Evolutionary conservation across 2,329 filamentous ascomycete genomes (phyloP), one percentile per base, ranked within the genome.

Genomic region (Pyrenophora graminea): DNA sequence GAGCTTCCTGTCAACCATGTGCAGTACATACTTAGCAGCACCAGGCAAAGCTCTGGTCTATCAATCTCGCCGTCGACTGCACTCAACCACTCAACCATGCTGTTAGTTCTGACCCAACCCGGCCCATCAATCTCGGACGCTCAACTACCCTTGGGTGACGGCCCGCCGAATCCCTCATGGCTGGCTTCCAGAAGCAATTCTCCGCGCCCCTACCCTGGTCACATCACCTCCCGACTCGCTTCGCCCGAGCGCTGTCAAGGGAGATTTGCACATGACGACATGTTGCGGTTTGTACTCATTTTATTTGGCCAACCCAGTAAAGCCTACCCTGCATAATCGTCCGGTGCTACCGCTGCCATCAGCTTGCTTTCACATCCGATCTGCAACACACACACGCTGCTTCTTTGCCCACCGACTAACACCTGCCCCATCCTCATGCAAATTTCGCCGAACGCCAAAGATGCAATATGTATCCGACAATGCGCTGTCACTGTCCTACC

Each of bases 371-470:
- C 54, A 49, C 41, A 4, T 30, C 27, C 39, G 46, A 48, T 53
- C 53, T 47, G 47, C 45, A 51, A 38, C 15, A 15, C 15, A 49
- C 53, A 48, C 43, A 48, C 52, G 49, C 46, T 57, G 50, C 55
- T 55, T 48, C 49, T 45, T 36, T 45, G 45, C 45, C 45, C 53
- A 51, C 39, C 34, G 47, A 41, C 43, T 43, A 44, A 37, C 18
- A 45, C 38, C 15, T 19, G 46, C 48, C 27, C 52, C 61, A 51
- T 40, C 45, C 45, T 44, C 46, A 59, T 56, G 54, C 64, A 58
- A 63, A 53, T 61, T 62, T 65, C 62, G 61, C 67, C 62, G 34
- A 66, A 70, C 69, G 68, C 68, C 67, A 58, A 54, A 51, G 52
- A 70, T 70, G 67, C 64, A 62, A 53, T 49, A 48, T 39, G 21